These are phyloP conservation scores for Ambrosiella beaveri DNA, from an alignment of 2,329 filamentous ascomycete species.

Conservation along the genomic window DNA sequence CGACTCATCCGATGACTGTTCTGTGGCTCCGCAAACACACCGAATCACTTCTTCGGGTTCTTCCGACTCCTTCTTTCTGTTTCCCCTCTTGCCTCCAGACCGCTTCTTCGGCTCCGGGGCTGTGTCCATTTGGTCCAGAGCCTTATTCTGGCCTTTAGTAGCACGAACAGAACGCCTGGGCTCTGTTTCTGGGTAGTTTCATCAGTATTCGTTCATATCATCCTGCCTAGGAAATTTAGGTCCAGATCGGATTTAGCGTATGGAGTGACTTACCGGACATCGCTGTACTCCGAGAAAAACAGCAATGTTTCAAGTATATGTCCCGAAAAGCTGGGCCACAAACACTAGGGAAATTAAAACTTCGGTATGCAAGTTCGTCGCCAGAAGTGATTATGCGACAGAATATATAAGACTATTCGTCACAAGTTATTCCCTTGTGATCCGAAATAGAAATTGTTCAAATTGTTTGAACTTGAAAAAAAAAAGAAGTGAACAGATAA, in stretches of 20 bases:
- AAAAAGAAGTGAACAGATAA: too few relatives aligned
- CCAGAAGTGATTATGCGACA: too few relatives aligned
- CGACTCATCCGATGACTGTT: constrained; percentile 69
- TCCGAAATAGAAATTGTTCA: too few relatives aligned
- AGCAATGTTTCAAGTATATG: too few relatives aligned
- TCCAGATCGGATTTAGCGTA: neutral
- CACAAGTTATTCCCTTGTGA: too few relatives aligned
- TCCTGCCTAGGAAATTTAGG: neutral
- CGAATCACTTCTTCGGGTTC: constrained; percentile 59
- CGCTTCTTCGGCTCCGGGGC: constrained; percentile 35
- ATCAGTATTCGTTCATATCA: neutral
- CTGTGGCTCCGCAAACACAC: constrained; percentile 80
- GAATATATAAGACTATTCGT: too few relatives aligned
- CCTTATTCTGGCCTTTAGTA: constrained; percentile 94
- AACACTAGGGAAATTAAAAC: too few relatives aligned
- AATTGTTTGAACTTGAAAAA: too few relatives aligned
- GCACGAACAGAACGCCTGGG: constrained; percentile 85
- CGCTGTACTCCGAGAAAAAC: neutral
- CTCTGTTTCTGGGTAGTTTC: constrained; percentile 38
- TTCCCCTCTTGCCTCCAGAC: constrained; percentile 30
- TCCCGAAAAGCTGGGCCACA: too few relatives aligned
- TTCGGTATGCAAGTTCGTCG: too few relatives aligned
- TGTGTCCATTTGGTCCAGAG: constrained; percentile 58
- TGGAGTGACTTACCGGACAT: neutral
- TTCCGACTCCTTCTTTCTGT: constrained; percentile 33